phyloP scores from a whole-genome alignment of 1,284 basidiomycete species.

The Rhodotorula sp. region DNA sequence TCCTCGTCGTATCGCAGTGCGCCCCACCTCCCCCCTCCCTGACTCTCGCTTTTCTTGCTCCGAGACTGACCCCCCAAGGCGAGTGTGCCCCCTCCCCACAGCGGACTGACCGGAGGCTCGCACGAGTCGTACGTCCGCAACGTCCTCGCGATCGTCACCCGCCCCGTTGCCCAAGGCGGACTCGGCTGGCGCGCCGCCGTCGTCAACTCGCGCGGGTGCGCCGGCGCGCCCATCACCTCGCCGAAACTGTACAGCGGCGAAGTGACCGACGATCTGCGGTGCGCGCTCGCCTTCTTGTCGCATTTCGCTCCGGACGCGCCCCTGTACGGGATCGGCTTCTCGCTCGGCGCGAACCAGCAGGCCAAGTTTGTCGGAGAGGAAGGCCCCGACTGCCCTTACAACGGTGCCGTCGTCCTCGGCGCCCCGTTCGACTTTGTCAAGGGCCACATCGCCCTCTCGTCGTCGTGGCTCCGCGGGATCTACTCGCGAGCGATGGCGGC shows the following conservation, averaged over 20 bases:
- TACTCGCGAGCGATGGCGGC: slow-evolving; percentile 45
- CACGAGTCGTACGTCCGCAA: slow-evolving; percentile 85
- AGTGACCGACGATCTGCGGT: slow-evolving; percentile 56
- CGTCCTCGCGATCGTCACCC: slow-evolving; percentile 66
- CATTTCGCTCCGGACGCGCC: slow-evolving; percentile 73
- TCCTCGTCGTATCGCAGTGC: slow-evolving; percentile 73
- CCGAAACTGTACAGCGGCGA: slow-evolving; percentile 39
- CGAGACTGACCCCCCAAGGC: background rate
- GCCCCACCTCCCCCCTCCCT: background rate
- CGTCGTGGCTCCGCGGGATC: slow-evolving; percentile 26
- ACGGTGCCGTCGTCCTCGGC: slow-evolving; percentile 71
- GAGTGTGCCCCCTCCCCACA: background rate
- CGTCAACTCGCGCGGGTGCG: slow-evolving; percentile 85
- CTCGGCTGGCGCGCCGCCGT: slow-evolving; percentile 84
- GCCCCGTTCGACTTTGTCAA: slow-evolving; percentile 73
- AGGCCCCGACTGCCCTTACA: slow-evolving; percentile 70
- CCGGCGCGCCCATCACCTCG: slow-evolving; percentile 33
- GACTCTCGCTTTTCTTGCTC: too few species aligned
- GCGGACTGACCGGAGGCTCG: slow-evolving; percentile 51
- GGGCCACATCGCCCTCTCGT: slow-evolving; percentile 47
- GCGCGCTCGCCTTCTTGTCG: slow-evolving; percentile 73
- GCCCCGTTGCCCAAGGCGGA: slow-evolving; percentile 67
- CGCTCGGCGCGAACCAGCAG: slow-evolving; percentile 87
- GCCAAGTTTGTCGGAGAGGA: slow-evolving; percentile 84
- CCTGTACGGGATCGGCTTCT: slow-evolving; percentile 85